Base-by-base conservation (phyloP, 192 early-diverging fungal species). In the Obelidium mucronatum region DNA sequence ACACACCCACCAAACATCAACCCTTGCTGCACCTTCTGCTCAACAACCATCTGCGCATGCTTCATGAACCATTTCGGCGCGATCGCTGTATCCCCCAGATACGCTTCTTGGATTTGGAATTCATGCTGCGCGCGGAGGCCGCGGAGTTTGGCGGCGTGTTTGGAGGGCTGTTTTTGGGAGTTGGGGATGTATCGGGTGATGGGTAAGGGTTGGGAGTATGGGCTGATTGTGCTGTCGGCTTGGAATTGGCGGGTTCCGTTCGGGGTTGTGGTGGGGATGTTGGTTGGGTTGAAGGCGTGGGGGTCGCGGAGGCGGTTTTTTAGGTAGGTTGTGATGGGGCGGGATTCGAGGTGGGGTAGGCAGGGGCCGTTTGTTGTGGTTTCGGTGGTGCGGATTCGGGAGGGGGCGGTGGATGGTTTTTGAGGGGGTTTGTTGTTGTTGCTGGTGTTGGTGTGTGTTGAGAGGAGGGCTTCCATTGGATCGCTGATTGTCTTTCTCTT, bases 101-200 rank as follows among this genome's bases (percentile, higher is more conserved):
- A 74, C 19, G 56, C 60, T 39, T 40, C 58, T 36, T 74, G 72
- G 6, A 74, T 33, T 28, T 40, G 22, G n/a, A 39, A 22, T 33
- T 74, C 72, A 15, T 40, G 55, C 42, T 74, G 72, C 2, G 72
- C 72, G 3, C 72, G 72, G 35, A 74, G 40, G 8, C 33, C 40
- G 13, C 24, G 34, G 8, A 74, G 59, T 37, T 74, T 74, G 4
- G 13, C 17, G 8, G 59, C 72, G 59, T 63, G 72, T 33, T 74
- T 30, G 26, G 30, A 40, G 11, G 59, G 34, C 59, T 62, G 26
- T 13, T 74, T 74, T 33, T 74, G 72, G 28, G 36, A 15, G 37
- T 48, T 22, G 5, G 55, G 58, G 17, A 74, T 37, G 42, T 74
- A 74, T 8, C 72, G 31, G 0, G 72, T 74, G 59, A 74, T 74